phyloP scores from a whole-genome alignment of 495 filamentous ascomycete genomes.

The Apodospora peruviana region DNA sequence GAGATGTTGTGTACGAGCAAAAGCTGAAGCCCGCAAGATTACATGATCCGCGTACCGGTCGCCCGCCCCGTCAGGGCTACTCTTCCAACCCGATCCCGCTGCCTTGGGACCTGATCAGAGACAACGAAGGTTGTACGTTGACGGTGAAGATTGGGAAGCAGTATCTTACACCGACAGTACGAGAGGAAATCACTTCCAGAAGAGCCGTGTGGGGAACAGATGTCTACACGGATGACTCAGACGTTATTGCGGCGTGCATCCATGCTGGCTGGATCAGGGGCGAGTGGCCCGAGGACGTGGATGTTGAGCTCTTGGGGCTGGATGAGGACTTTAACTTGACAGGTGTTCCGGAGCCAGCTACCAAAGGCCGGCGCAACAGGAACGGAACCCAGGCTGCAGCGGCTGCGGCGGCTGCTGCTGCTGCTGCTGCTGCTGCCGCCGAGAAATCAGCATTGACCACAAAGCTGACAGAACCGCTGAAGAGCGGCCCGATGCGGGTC shows the following conservation, averaged over 20 bases:
- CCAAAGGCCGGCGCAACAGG: constrained; percentile 3
- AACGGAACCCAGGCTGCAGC: constrained; percentile 1
- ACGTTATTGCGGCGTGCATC: constrained; percentile 86
- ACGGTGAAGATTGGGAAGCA: constrained; percentile 79
- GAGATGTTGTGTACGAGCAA: constrained; percentile 47
- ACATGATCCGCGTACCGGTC: constrained; percentile 39
- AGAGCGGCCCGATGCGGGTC: constrained; percentile 44
- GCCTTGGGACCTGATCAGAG: constrained; percentile 63
- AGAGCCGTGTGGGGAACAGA: constrained; percentile 87
- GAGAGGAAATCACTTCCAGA: constrained; percentile 74
- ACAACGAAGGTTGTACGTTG: constrained; percentile 83
- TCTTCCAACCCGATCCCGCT: constrained; percentile 67
- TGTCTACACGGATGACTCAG: constrained; percentile 93
- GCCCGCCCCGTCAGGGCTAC: constrained; percentile 58
- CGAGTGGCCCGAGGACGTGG: constrained; percentile 73
- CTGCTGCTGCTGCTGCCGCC: not conserved
- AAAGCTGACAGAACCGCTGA: constrained; percentile 37
- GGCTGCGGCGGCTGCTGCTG: not conserved
- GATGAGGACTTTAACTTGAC: constrained; percentile 34
- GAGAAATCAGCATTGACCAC: constrained; percentile 6
- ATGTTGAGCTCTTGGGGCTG: constrained; percentile 60
- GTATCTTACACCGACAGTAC: constrained; percentile 59
- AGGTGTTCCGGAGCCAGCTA: constrained; percentile 16
- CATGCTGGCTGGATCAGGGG: constrained; percentile 90
- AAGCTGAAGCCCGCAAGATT: constrained; percentile 52